Percentiles rank a stretch among this genome's conserved stretches.
Evolutionary conservation across 768 basidiomycete species (phyloP).

Genomic region (Crucibulum laeve): DNA sequence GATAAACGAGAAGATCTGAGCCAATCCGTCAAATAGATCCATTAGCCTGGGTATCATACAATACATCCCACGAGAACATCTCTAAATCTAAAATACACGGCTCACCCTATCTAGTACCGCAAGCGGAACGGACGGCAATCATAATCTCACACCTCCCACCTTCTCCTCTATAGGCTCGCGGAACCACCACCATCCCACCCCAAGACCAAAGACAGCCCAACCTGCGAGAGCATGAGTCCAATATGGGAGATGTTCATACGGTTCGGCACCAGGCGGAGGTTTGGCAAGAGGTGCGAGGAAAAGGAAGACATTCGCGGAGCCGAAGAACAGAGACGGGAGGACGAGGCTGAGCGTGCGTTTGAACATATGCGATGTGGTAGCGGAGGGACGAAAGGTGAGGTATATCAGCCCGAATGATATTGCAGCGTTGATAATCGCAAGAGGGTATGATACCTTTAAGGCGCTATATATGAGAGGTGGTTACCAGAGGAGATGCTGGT

Average conservation of each 20-base stretch:
- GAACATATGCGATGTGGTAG: too few species aligned
- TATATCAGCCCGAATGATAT: constrained; percentile 51
- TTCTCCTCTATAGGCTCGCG: too few species aligned
- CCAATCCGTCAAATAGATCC: too few species aligned
- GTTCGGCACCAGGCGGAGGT: constrained; percentile 41
- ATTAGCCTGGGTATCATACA: too few species aligned
- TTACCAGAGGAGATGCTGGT: not conserved
- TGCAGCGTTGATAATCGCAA: constrained; percentile 44
- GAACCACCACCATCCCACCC: constrained; percentile 33
- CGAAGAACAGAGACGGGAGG: constrained; percentile 41
- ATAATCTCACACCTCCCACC: too few species aligned
- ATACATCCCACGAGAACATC: too few species aligned
- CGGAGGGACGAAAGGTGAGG: constrained; percentile 20
- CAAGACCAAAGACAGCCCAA: constrained; percentile 34
- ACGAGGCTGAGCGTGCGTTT: too few species aligned
- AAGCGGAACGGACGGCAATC: too few species aligned
- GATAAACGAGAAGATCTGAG: too few species aligned
- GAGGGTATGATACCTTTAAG: constrained; percentile 37
- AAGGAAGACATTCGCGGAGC: constrained; percentile 57
- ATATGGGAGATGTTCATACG: constrained; percentile 52
- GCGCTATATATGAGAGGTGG: not conserved
- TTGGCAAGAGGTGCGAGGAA: constrained; percentile 48
- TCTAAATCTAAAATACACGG: too few species aligned
- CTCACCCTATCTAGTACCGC: too few species aligned
- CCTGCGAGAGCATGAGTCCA: constrained; percentile 41